Conservation (phyloP, 495 filamentous ascomycete species). For the Aspergillus bridgeri region DNA sequence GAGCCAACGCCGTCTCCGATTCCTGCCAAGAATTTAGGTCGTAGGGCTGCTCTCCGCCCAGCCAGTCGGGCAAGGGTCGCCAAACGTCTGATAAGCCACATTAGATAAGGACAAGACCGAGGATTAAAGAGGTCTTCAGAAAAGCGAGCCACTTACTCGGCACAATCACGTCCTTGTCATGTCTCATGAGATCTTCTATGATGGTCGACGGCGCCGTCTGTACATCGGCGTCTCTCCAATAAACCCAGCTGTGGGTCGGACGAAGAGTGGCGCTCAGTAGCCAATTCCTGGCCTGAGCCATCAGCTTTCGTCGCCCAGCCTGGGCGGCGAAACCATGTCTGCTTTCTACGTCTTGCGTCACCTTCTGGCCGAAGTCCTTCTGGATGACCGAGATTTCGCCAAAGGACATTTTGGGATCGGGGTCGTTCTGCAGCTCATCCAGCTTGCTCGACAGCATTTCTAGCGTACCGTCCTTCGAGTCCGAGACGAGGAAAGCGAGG, state of each 20-base stretch:
- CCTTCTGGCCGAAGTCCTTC: slow-evolving; percentile 98
- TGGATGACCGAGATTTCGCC: slow-evolving; percentile 97
- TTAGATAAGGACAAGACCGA: slow-evolving; percentile 9
- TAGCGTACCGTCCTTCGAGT: slow-evolving; percentile 93
- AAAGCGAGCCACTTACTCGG: slow-evolving; percentile 70
- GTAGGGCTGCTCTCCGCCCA: slow-evolving; percentile 97
- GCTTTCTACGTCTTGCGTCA: slow-evolving; percentile 96
- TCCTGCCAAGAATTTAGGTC: slow-evolving; percentile 99
- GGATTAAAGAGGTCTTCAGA: background rate
- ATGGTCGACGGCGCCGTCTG: slow-evolving; percentile 96
- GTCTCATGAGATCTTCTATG: slow-evolving; percentile 95
- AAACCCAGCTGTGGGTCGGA: slow-evolving; percentile 98
- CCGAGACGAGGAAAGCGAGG: slow-evolving; percentile 93
- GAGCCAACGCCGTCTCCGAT: slow-evolving; percentile 89
- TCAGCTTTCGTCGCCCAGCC: slow-evolving; percentile 86
- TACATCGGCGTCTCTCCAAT: slow-evolving; percentile 98
- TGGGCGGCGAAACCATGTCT: slow-evolving; percentile 97
- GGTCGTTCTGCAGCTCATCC: slow-evolving; percentile 73
- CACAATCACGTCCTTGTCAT: slow-evolving; percentile 98
- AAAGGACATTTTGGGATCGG: slow-evolving; percentile 75
- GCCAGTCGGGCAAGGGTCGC: slow-evolving; percentile 97
- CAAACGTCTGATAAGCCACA: slow-evolving; percentile 73
- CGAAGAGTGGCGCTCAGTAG: slow-evolving; percentile 87
- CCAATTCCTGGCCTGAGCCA: slow-evolving; percentile 99
- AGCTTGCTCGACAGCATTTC: slow-evolving; percentile 68